Conservation (phyloP, 2,329 filamentous ascomycete species). For the Ascocoryne sarcoides region DNA sequence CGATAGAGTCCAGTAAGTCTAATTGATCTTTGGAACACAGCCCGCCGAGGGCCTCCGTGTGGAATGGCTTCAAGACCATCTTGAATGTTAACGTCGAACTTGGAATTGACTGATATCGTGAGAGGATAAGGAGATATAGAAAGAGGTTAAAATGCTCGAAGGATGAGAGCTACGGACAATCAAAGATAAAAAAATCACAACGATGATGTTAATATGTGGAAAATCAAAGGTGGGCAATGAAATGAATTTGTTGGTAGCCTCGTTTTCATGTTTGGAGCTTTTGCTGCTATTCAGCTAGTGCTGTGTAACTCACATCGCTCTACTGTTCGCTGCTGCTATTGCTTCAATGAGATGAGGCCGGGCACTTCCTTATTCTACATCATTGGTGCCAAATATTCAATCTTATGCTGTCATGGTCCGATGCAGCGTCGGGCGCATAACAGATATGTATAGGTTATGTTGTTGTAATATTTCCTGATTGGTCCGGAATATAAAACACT, state of each 20-base stretch:
- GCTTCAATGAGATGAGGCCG: background rate
- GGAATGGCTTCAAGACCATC: conserved; percentile 4
- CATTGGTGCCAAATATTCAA: background rate
- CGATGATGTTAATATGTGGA: background rate
- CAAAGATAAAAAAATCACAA: background rate
- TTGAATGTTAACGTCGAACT: background rate
- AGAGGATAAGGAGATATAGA: background rate
- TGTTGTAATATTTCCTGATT: background rate
- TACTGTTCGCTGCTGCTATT: background rate
- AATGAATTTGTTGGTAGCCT: background rate
- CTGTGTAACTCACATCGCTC: background rate
- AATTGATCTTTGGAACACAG: conserved; percentile 19
- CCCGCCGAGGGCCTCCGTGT: conserved; percentile 9
- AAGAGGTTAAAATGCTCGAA: no score
- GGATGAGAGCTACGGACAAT: background rate
- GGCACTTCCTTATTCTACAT: no score
- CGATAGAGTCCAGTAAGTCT: conserved; percentile 19
- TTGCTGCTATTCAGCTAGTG: background rate
- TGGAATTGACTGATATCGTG: background rate
- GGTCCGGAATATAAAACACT: background rate
- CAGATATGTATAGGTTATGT: background rate
- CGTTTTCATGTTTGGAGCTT: background rate
- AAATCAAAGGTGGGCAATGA: background rate
- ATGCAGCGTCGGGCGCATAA: background rate
- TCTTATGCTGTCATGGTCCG: background rate